Conservation (phyloP, 495 filamentous ascomycete species). For the Penicillium arizonense region DNA sequence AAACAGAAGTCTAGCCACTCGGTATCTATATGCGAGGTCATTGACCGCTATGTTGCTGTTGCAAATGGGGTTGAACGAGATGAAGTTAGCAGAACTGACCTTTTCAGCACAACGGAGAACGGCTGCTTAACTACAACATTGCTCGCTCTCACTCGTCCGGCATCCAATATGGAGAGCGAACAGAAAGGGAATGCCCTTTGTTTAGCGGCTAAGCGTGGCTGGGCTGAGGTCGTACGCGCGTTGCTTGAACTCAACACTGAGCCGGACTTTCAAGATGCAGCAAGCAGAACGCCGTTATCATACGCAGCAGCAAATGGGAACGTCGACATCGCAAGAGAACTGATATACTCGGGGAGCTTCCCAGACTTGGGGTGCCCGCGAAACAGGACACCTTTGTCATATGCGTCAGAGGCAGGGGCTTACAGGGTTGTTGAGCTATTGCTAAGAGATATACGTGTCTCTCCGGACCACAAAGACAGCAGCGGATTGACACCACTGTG, state of each 20-base stretch:
- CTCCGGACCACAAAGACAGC: neutral
- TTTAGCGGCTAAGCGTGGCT: neutral
- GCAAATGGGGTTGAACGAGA: neutral
- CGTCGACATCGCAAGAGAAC: neutral
- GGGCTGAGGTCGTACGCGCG: neutral
- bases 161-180: neutral
- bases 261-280: neutral
- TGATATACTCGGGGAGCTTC: neutral
- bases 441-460: neutral
- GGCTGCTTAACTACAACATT: neutral
- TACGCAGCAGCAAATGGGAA: neutral
- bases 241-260: neutral
- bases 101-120: neutral
- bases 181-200: neutral
- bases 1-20: neutral
- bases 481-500: neutral
- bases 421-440: neutral
- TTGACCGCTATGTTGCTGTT: neutral
- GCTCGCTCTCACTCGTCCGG: neutral
- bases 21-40: neutral
- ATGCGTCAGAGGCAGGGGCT: neutral
- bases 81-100: neutral
- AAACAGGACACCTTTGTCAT: conserved; percentile 30
- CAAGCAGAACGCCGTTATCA: conserved; percentile 1
- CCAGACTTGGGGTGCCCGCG: neutral